Evolutionary conservation across 805 yeast genomes (phyloP).

Genomic region (Barnettozyma sp.): DNA sequence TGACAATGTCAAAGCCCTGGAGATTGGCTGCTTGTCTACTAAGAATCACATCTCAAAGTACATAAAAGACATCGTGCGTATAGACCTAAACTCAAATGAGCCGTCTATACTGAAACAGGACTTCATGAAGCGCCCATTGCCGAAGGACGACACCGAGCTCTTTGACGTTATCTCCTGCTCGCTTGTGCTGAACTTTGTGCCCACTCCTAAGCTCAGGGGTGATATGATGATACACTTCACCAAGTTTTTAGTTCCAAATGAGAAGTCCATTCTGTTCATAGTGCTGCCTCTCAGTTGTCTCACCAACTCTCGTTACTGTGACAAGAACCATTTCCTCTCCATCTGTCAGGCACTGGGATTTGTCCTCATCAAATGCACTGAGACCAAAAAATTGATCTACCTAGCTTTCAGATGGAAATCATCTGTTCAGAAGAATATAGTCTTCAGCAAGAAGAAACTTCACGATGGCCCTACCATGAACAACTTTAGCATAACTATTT

Average conservation of each 20-base stretch:
- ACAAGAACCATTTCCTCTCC: constrained; percentile 32
- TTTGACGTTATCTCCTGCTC: constrained; percentile 77
- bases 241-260: constrained; percentile 38
- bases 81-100: constrained; percentile 78
- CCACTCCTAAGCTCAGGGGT: constrained; percentile 64
- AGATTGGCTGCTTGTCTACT: constrained; percentile 76
- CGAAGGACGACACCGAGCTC: constrained; percentile 35
- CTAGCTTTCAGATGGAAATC: constrained; percentile 54
- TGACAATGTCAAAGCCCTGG: constrained; percentile 44
- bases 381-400: constrained; percentile 68
- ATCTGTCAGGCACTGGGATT: constrained; percentile 63
- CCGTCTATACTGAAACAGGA: constrained; percentile 70
- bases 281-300: constrained; percentile 89
- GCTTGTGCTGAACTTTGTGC: constrained; percentile 82
- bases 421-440: neutral
- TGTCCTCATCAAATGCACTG: constrained; percentile 36
- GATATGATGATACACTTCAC: constrained; percentile 62
- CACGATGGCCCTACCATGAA: constrained; percentile 55
- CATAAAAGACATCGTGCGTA: constrained; percentile 35
- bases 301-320: constrained; percentile 72
- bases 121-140: constrained; percentile 71
- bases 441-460: constrained; percentile 39
- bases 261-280: constrained; percentile 46
- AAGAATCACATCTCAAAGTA: constrained; percentile 52
- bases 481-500: constrained; percentile 54